A percentile compares a stretch with the other conserved stretches of the same genome.
Evolutionary conservation across 2,329 filamentous ascomycete species (phyloP).

Genomic region (Clonostachys solani): DNA sequence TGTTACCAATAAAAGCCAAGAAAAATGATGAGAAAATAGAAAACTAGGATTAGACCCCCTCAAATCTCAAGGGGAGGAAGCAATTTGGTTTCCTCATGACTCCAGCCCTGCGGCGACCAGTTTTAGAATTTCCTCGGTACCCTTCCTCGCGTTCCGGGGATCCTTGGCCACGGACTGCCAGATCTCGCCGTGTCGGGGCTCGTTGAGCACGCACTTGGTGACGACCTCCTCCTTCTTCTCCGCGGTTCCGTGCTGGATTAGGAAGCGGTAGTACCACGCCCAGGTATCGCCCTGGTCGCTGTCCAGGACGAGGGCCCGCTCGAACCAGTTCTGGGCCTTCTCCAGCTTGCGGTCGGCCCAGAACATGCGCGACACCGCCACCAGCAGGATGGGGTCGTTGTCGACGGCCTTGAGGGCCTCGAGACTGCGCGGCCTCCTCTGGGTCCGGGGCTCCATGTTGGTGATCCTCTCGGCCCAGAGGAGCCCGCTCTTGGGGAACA

Average conservation of each 20-base stretch:
- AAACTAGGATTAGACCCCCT: too few species aligned
- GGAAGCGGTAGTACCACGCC: conserved; percentile 97
- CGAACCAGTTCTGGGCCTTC: conserved; percentile 95
- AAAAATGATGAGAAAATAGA: too few species aligned
- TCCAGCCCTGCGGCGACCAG: conserved; percentile 57
- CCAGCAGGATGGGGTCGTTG: conserved; percentile 83
- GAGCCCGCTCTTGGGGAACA: conserved; percentile 81
- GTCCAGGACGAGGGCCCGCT: conserved; percentile 87
- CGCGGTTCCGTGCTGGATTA: conserved; percentile 86
- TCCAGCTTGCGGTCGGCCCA: conserved; percentile 91
- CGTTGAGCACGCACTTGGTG: conserved; percentile 73
- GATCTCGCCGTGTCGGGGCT: conserved; percentile 87
- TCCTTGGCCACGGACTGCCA: conserved; percentile 88
- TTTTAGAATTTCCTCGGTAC: conserved; percentile 77
- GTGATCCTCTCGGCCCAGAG: conserved; percentile 95
- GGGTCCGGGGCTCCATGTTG: conserved; percentile 86
- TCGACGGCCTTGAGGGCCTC: conserved; percentile 98
- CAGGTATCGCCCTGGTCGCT: conserved; percentile 87
- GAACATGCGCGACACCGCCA: conserved; percentile 91
- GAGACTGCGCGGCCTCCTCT: conserved; percentile 84
- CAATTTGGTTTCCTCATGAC: neutral
- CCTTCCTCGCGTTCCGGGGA: conserved; percentile 72
- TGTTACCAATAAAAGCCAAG: too few species aligned
- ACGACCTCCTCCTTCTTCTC: conserved; percentile 88
- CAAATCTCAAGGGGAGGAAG: neutral